Base-by-base conservation (phyloP, 441 rosid genomes). In the Bruguiera hainesii region DNA sequence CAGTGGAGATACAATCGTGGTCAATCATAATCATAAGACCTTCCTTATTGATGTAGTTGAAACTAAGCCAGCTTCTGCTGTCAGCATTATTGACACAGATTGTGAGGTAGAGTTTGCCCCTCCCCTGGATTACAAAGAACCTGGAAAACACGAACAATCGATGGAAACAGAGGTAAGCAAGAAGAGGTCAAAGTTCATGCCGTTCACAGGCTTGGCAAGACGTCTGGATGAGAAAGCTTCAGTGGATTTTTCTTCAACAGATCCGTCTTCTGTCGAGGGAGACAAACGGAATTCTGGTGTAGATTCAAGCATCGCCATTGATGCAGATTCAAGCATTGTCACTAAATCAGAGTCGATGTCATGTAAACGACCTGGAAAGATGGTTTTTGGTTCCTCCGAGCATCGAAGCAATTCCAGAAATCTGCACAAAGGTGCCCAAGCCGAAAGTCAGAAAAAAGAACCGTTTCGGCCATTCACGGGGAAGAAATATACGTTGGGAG, bases 71-170 rank as follows among this genome's bases (percentile, higher is more conserved):
- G 49, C 65, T 29, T 31, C 56, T 48, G 76, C 72, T 6, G 20
- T 74, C 7, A 28, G 69, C 31, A 65, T 72, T 5, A 60, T 72
- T 16, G 68, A 72, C 35, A 68, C 59, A 3, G 81, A 72, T 61
- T 63, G 66, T n/a, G 56, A 69, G 25, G 72, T 77, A 0, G 81
- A 74, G 29, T 77, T 77, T 60, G 73, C 67, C 33, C 55, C 46
- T 31, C 68, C 70, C 20, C 26, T 75, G 56, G 79, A 75, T 53
- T 62, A 68, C 28, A 37, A 62, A 48, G 72, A 71, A 57, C 61
- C 49, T 26, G 60, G 18, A 29, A 48, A 49, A 29, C 66, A 31
- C 1, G 25, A 8, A 6, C 21, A 61, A 19, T 31, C 30, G 1
- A n/a, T 19, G 37, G 16, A 51, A 52, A 19, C 21, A 2, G n/a